phyloP scores from a whole-genome alignment of 2,329 filamentous ascomycete species.

The Xylariaceae sp. region DNA sequence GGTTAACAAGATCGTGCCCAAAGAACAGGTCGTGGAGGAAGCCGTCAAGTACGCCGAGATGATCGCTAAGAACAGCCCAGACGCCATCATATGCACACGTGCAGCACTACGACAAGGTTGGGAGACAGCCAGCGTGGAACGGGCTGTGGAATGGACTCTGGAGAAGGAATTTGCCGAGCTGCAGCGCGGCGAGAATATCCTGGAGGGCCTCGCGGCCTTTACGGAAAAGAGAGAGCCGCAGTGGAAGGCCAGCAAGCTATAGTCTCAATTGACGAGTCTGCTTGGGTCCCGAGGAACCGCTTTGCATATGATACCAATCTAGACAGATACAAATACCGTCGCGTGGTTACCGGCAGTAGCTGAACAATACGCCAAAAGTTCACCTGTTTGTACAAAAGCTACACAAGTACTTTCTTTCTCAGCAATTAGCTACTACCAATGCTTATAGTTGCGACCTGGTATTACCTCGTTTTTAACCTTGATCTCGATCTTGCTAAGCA shows the following conservation, averaged over 20 bases:
- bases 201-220: conserved; percentile 30
- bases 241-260: conserved; percentile 29
- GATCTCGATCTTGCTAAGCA: no score
- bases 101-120: conserved; percentile 26
- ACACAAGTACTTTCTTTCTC: no score
- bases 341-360: no score
- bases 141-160: conserved; percentile 25
- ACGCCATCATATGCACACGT: conserved; percentile 27
- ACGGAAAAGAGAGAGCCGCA: conserved; percentile 28
- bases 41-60: conserved; percentile 73
- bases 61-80: conserved; percentile 26
- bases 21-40: conserved; percentile 61
- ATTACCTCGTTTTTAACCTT: no score
- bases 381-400: no score
- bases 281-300: no score
- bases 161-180: conserved; percentile 32
- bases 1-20: conserved; percentile 26
- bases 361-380: no score
- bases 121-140: conserved; percentile 29
- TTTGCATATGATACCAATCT: no score
- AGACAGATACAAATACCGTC: no score
- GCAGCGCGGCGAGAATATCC: conserved; percentile 30
- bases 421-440: no score
- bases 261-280: not conserved
- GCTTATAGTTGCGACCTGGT: no score